Conservation (phyloP, 73 alveolate species). For the Blepharisma stoltei region DNA sequence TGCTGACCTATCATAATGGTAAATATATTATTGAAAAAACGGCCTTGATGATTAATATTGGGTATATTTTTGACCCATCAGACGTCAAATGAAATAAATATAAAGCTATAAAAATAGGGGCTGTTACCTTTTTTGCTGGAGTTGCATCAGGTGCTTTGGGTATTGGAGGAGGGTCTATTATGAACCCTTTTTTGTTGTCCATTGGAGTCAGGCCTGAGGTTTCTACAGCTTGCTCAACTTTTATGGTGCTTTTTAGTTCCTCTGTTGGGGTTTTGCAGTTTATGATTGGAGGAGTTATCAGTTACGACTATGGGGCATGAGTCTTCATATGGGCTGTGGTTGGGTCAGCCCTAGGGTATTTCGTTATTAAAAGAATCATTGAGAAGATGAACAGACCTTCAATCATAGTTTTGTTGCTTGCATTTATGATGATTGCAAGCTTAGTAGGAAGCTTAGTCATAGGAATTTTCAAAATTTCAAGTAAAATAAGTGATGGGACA, state of each 20-base stretch:
- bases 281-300: slow-evolving; percentile 54
- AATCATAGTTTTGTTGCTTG: slow-evolving; percentile 5
- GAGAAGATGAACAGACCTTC: slow-evolving; percentile 25
- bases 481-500: too few relatives aligned
- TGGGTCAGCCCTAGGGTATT: slow-evolving; percentile 18
- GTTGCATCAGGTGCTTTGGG: slow-evolving; percentile 61
- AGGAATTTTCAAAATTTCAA: too few relatives aligned
- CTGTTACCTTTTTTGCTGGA: slow-evolving; percentile 42
- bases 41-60: too few relatives aligned
- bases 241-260: slow-evolving; percentile 61
- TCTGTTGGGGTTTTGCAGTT: slow-evolving; percentile 59
- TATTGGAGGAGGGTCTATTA: slow-evolving; percentile 70
- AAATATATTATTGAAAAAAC: too few relatives aligned
- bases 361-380: slow-evolving; percentile 7
- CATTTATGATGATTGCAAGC: not conserved
- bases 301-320: slow-evolving; percentile 45
- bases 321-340: not conserved
- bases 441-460: too few relatives aligned
- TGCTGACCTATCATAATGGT: too few relatives aligned
- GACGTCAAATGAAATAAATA: too few relatives aligned
- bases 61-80: too few relatives aligned
- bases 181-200: slow-evolving; percentile 57
- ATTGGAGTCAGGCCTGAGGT: slow-evolving; percentile 67
- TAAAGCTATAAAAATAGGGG: too few relatives aligned
- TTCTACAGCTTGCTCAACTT: slow-evolving; percentile 61